Base-by-base conservation (phyloP, 164 flowering plant genomes). In the Berberis vulgaris region DNA sequence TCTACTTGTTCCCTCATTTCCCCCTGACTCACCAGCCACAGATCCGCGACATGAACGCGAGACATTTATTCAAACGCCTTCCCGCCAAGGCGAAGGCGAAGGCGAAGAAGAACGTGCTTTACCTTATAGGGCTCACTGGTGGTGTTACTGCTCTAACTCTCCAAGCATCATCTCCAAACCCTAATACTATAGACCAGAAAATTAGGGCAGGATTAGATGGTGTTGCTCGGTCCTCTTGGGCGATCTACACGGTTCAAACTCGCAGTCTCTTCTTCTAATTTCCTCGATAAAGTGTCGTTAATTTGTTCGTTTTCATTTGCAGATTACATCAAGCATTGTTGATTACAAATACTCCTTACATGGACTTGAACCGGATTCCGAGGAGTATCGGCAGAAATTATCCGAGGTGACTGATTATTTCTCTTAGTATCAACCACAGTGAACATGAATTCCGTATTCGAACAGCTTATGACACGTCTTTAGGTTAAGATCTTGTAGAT, bases 321-420 rank as follows among this genome's bases (percentile, higher is more conserved):
- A 91, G 97, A 78, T 91, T 45, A 72, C 84, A 69, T 59, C 71
- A 6, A 80, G 73, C 63, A 76, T 79, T n/a, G 76, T 78, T 49
- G 98, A 91, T 71, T 91, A 89, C 79, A 84, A 86, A 79, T 84
- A 74, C 55, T 80, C 91, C 57, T 69, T 91, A 26, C 74, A 59
- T 59, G 84, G 88, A 2, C 40, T 87, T 46, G 59, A 73, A 0
- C 49, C 2, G 42, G 78, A 73, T 60, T 83, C 96, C 2, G 84
- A 82, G 1, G 85, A 84, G 45, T 91, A 86, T 61, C 26, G 26
- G 26, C 26, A 26, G 26, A 50, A 65, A 70, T 67, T 82, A 40
- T 79, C 89, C 1, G 85, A 84, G 93, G 96, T 84, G 60, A 26
- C 26, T 26, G 26, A 26, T 26, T 26, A 26, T 26, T 26, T 26